Conservation (phyloP, 1,284 basidiomycete genomes). For the Leccinum pachyderme region DNA sequence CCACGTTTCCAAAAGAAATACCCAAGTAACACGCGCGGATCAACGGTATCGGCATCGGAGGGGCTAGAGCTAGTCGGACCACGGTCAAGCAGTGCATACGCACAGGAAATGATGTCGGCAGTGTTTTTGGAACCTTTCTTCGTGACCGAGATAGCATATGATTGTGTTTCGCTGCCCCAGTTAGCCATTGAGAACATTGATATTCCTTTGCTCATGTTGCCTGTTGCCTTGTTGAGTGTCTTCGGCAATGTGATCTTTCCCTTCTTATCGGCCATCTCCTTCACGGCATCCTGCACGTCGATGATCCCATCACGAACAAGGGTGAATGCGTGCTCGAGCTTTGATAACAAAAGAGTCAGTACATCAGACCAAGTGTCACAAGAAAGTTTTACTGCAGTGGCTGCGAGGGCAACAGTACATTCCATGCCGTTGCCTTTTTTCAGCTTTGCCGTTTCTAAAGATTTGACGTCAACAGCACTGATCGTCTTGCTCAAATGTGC, state of each 20-base stretch:
- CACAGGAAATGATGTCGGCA: constrained; percentile 2
- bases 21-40: constrained; percentile 6
- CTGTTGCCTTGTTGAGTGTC: constrained; percentile 12
- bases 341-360: not conserved
- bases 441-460: constrained; percentile 2
- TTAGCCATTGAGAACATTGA: constrained; percentile 9
- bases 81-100: not conserved
- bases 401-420: constrained; percentile 2
- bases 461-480: not conserved
- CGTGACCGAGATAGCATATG: not conserved
- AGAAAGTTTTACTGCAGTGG: not conserved
- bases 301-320: constrained; percentile 11
- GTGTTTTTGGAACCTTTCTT: constrained; percentile 4
- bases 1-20: not conserved
- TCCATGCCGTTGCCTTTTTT: constrained; percentile 6
- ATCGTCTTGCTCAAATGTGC: constrained; percentile 9
- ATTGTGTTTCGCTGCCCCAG: constrained; percentile 2
- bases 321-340: constrained; percentile 11
- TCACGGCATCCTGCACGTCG: constrained; percentile 6
- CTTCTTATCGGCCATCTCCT: constrained; percentile 9
- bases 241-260: constrained; percentile 14
- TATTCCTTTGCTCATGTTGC: constrained; percentile 7
- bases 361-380: not conserved
- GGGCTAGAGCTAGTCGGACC: not conserved
- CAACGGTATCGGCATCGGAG: not conserved